These are phyloP conservation scores for Termitomyces sp. DNA, from an alignment of 768 basidiomycete species.

Conservation along the genomic window DNA sequence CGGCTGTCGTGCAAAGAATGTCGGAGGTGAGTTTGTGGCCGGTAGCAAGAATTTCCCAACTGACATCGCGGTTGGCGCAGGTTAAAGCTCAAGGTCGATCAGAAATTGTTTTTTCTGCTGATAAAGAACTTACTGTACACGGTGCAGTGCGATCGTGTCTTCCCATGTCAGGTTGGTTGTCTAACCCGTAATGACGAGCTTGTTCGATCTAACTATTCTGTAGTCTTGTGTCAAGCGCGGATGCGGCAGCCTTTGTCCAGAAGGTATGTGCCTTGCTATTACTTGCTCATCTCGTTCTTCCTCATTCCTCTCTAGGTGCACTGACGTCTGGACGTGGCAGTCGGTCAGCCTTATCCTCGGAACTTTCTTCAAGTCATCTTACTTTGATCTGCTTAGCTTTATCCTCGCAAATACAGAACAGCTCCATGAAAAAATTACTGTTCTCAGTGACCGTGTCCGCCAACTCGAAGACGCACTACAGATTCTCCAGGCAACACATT, in stretches of 20 bases:
- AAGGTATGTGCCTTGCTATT: slow-evolving; percentile 30
- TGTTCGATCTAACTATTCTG: slow-evolving; percentile 13
- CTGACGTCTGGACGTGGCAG: slow-evolving; percentile 60
- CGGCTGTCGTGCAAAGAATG: slow-evolving; percentile 48
- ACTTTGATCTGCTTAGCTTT: slow-evolving; percentile 32
- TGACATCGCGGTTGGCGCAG: slow-evolving; percentile 17
- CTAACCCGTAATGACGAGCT: not conserved
- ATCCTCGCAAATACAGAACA: slow-evolving; percentile 66
- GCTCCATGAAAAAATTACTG: slow-evolving; percentile 56
- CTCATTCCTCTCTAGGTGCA: slow-evolving; percentile 31
- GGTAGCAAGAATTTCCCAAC: not conserved
- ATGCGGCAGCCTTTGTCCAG: slow-evolving; percentile 57
- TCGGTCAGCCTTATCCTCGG: slow-evolving; percentile 34
- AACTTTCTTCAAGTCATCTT: slow-evolving; percentile 7
- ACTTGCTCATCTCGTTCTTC: slow-evolving; percentile 3
- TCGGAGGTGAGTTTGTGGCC: slow-evolving; percentile 29
- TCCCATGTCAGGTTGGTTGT: slow-evolving; percentile 48
- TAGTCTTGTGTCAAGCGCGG: slow-evolving; percentile 63
- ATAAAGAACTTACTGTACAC: not conserved
- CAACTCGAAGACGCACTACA: slow-evolving; percentile 59
- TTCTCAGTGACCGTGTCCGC: slow-evolving; percentile 57
- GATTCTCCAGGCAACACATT: slow-evolving; percentile 31
- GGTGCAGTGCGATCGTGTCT: slow-evolving; percentile 54
- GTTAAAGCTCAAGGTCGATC: slow-evolving; percentile 42
- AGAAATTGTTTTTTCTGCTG: not conserved